Evolutionary conservation across 2,329 filamentous ascomycete species (phyloP), one percentile per base, ranked within the genome.

Genomic region (Pseudogymnoascus sp.): DNA sequence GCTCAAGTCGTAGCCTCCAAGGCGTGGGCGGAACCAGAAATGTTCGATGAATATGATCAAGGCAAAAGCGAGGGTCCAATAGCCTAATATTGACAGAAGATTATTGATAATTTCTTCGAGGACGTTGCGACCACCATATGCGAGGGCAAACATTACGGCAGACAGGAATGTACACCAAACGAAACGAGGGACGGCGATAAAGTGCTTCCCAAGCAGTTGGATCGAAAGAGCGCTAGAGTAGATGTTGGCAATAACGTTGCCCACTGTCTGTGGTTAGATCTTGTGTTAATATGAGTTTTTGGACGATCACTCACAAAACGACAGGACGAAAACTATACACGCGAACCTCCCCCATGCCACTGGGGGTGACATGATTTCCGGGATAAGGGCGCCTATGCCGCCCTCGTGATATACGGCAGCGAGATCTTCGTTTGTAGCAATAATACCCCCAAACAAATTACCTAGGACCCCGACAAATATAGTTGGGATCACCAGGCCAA

Each of bases 401-500:
- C 35, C 37, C n/a, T 60, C 59, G 19, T 60, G n/a, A 21, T 60
- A 60, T 16, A 60, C 6, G 12, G 35, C 29, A 12, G 59, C 59
- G n/a, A 60, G 23, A 26, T 23, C 19, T 0, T 39, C 2, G 35
- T 45, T 60, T 26, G 59, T 19, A 23, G 23, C 35, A 41, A 60
- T 60, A 33, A 60, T 60, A 7, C 35, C 59, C 14, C 59, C 59
- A 23, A 60, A 60, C 16, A n/a, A 60, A 33, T 60, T 60, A 45
- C 59, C 59, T 21, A 60, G 7, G 37, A 60, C 11, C 4, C 59
- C 26, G 19, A 60, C 21, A 60, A 60, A 60, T 11, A 60, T 60
- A 21, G 79, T 81, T 1, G 79, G 79, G 11, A 81, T 72, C 8
- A 72, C 72, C 64, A 81, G 78, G 19, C 79, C 79, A 55, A 78